Conservation (phyloP, 2,329 filamentous ascomycete species). For the Cryphonectria naterciae region DNA sequence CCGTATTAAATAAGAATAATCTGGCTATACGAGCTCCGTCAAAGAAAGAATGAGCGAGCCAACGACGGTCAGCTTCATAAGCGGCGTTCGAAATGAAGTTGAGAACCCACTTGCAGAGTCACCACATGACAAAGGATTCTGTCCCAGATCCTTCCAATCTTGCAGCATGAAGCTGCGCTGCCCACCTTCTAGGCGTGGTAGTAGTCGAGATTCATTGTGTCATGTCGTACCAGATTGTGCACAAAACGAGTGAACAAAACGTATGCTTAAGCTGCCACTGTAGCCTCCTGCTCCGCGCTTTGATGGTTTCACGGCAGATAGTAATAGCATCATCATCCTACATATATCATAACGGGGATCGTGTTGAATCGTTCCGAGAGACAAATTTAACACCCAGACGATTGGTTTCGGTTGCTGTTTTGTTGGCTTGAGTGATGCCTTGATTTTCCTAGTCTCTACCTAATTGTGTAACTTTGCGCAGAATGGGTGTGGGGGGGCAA, state of each 20-base stretch:
- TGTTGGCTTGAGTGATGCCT: slow-evolving; percentile 23
- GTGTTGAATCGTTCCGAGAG: background rate
- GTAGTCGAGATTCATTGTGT: background rate
- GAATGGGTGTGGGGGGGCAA: slow-evolving; percentile 14
- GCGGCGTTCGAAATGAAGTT: background rate
- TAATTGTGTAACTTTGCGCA: slow-evolving; percentile 24
- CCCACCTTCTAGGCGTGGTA: background rate
- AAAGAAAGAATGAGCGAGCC: background rate
- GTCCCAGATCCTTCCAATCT: slow-evolving; percentile 4
- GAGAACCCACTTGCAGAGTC: background rate
- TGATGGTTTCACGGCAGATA: background rate
- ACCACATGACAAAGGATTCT: background rate
- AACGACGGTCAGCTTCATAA: background rate
- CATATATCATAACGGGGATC: background rate
- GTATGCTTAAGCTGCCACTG: background rate
- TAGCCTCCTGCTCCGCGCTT: background rate
- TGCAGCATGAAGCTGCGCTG: background rate
- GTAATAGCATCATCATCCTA: background rate
- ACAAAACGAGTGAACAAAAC: background rate
- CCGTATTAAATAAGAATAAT: background rate
- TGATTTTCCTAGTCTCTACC: slow-evolving; percentile 28
- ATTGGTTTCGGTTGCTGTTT: background rate
- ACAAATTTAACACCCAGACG: background rate
- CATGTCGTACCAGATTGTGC: background rate
- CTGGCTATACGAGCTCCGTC: background rate